Conservation (phyloP, 176 grass and related monocot species). For the Zea mays region Zm-B73-REFERENCE-NAM-5.0 NC_050098.1:130552501-130553000, state of each 20-base stretch:
- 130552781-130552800: neutral
- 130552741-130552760: neutral
- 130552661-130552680: neutral
- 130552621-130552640: neutral
- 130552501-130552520: too few species aligned
- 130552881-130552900: neutral
- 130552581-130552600: too few species aligned
- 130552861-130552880: constrained; percentile 55
- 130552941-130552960: neutral
- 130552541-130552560: too few species aligned
- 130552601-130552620: neutral
- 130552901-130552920: neutral
- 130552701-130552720: constrained; percentile 45
- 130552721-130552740: constrained; percentile 37
- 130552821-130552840: constrained; percentile 46
- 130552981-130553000: constrained; percentile 68
- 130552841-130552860: constrained; percentile 56
- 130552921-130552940: constrained; percentile 10
- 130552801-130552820: neutral
- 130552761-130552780: neutral
- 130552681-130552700: constrained; percentile 52
- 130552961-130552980: constrained; percentile 2
- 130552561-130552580: too few species aligned
- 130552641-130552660: neutral
- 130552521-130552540: too few species aligned